Evolutionary conservation across 768 basidiomycete species (phyloP).

Genomic region (Suillus fuscotomentosus): DNA sequence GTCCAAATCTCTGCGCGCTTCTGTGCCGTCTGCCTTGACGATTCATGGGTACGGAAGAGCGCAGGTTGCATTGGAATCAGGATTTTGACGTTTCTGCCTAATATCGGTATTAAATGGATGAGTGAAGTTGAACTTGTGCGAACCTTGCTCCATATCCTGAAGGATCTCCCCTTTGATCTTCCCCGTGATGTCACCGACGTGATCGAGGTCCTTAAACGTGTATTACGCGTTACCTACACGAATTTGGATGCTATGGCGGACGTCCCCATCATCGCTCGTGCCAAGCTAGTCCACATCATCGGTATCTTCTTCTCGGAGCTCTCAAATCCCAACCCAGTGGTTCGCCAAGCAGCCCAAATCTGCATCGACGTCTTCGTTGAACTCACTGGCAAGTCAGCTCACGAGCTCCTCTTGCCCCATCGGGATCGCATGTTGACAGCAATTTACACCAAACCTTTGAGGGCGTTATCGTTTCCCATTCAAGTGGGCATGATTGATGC

Average conservation of each 20-base stretch:
- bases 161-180: constrained; percentile 90
- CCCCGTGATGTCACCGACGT: constrained; percentile 81
- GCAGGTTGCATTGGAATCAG: constrained; percentile 87
- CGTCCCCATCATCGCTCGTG: constrained; percentile 39
- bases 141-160: constrained; percentile 86
- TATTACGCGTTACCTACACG: constrained; percentile 60
- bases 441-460: constrained; percentile 94
- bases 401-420: constrained; percentile 80
- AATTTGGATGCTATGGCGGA: constrained; percentile 48
- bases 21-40: constrained; percentile 84
- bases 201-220: constrained; percentile 66
- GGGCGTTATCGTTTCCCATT: constrained; percentile 90
- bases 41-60: constrained; percentile 85
- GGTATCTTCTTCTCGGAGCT: constrained; percentile 89
- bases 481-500: constrained; percentile 99
- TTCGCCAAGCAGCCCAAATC: constrained; percentile 80
- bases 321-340: constrained; percentile 80
- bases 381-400: constrained; percentile 64
- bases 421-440: constrained; percentile 85
- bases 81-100: constrained; percentile 70
- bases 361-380: constrained; percentile 79
- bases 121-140: constrained; percentile 87
- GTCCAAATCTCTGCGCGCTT: constrained; percentile 84
- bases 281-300: constrained; percentile 65
- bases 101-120: constrained; percentile 76